Evolutionary conservation across 805 yeast species (phyloP).

Genomic region (Nakazawaea anatomiae): DNA sequence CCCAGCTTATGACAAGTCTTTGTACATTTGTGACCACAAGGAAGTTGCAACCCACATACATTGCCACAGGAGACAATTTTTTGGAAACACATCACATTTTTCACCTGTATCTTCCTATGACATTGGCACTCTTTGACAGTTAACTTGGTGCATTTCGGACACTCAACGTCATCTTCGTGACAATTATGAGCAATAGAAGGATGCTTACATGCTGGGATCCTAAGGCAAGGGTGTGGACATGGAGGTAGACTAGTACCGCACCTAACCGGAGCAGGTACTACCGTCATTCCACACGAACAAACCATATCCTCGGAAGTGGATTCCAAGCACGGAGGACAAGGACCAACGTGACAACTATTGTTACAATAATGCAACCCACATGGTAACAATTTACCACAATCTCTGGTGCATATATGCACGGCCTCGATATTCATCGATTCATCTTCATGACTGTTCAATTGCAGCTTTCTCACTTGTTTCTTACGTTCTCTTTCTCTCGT

Average conservation of each 20-base stretch:
- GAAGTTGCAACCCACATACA: conserved; percentile 46
- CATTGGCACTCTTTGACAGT: conserved; percentile 58
- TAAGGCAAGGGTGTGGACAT: conserved; percentile 61
- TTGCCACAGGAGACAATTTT: conserved; percentile 63
- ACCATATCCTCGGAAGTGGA: conserved; percentile 73
- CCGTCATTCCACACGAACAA: conserved; percentile 77
- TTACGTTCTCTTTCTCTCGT: conserved; percentile 44
- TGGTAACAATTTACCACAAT: conserved; percentile 54
- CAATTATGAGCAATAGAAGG: conserved; percentile 64
- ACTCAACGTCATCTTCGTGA: conserved; percentile 55
- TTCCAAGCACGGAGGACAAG: conserved; percentile 76
- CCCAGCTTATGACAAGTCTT: conserved; percentile 52
- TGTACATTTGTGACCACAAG: conserved; percentile 49
- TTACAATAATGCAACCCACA: conserved; percentile 68
- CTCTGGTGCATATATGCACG: conserved; percentile 62
- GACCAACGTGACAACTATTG: conserved; percentile 72
- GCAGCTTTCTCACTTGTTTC: conserved; percentile 43
- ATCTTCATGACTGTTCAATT: conserved; percentile 31
- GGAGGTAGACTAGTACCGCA: conserved; percentile 69
- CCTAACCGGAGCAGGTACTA: conserved; percentile 75
- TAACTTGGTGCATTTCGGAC: conserved; percentile 73
- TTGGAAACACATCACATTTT: conserved; percentile 67
- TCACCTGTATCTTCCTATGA: conserved; percentile 41
- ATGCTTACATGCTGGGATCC: conserved; percentile 65
- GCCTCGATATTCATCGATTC: conserved; percentile 61